phyloP scores from a whole-genome alignment of 441 rosid genomes.

The Capsella rubella region DNA sequence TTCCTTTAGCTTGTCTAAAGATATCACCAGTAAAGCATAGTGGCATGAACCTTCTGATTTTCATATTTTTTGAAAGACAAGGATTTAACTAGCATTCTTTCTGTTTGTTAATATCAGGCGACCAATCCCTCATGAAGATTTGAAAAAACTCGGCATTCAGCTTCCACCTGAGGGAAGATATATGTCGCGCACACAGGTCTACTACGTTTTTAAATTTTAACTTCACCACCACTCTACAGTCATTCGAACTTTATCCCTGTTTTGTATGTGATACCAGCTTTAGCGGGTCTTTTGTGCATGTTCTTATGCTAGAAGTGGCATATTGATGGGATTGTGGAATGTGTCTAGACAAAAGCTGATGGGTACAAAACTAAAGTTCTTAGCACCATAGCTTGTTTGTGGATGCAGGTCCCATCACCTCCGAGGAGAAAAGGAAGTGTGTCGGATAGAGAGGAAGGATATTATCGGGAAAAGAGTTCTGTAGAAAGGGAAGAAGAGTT shows the following conservation, averaged over 20 bases:
- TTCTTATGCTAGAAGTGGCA: constrained; percentile 1
- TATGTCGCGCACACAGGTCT: constrained; percentile 76
- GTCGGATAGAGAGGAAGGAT: constrained; percentile 44
- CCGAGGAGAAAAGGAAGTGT: constrained; percentile 66
- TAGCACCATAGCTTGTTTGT: constrained; percentile 23
- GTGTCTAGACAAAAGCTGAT: neutral
- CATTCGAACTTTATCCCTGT: neutral
- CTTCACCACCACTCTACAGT: neutral
- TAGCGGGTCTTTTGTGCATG: neutral
- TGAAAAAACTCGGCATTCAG: constrained; percentile 85
- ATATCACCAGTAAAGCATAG: neutral
- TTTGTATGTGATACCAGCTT: neutral
- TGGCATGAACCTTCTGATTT: constrained; percentile 13
- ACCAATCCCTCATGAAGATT: constrained; percentile 77
- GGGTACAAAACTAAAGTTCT: neutral
- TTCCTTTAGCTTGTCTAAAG: neutral
- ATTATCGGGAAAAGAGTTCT: constrained; percentile 27
- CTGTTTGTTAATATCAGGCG: constrained; percentile 53
- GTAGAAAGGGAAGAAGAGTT: constrained; percentile 57
- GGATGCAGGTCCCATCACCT: constrained; percentile 81
- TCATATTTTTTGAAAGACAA: neutral
- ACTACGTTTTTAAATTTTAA: constrained; percentile 13
- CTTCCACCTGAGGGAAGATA: constrained; percentile 92
- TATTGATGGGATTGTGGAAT: constrained; percentile 2
- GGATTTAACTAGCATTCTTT: neutral